Conservation (phyloP, 495 filamentous ascomycete species). For the Penicillium soppii region DNA sequence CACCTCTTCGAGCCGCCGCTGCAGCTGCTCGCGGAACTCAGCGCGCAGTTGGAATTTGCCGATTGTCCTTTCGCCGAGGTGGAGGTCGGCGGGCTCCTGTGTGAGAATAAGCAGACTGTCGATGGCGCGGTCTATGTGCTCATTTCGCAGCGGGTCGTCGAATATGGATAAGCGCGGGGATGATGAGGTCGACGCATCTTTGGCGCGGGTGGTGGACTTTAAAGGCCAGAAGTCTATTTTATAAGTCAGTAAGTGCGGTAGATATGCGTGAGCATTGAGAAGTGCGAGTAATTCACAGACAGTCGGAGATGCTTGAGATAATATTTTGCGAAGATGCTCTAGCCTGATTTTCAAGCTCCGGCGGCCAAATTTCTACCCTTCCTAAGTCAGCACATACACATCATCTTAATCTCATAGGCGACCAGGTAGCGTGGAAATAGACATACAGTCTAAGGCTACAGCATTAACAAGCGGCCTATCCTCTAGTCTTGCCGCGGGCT, state of each 20-base stretch:
- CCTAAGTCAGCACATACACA: slow-evolving; percentile 10
- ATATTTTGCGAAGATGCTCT: slow-evolving; percentile 6
- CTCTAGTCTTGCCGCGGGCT: slow-evolving; percentile 7
- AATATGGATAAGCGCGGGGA: not conserved
- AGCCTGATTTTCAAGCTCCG: slow-evolving; percentile 1
- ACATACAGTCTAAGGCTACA: slow-evolving; percentile 16
- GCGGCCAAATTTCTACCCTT: slow-evolving; percentile 16
- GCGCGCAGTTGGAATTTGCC: slow-evolving; percentile 7
- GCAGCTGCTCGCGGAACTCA: slow-evolving; percentile 12
- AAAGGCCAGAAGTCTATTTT: slow-evolving; percentile 10
- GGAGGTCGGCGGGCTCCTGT: slow-evolving; percentile 2
- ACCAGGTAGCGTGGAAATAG: not conserved
- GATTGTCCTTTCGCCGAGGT: slow-evolving; percentile 7
- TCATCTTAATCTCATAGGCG: not conserved
- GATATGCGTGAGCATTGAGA: not conserved
- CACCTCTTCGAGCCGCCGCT: slow-evolving; percentile 16
- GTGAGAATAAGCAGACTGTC: slow-evolving; percentile 17
- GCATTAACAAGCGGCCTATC: slow-evolving; percentile 13
- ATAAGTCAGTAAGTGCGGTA: slow-evolving; percentile 9
- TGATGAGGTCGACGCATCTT: not conserved
- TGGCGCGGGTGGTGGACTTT: not conserved
- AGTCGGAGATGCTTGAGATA: not conserved
- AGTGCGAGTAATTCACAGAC: not conserved
- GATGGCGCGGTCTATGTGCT: slow-evolving; percentile 9
- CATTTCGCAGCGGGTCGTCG: slow-evolving; percentile 7